phyloP scores from a whole-genome alignment of 2,329 filamentous ascomycete genomes.

The Talaromyces sp. region DNA sequence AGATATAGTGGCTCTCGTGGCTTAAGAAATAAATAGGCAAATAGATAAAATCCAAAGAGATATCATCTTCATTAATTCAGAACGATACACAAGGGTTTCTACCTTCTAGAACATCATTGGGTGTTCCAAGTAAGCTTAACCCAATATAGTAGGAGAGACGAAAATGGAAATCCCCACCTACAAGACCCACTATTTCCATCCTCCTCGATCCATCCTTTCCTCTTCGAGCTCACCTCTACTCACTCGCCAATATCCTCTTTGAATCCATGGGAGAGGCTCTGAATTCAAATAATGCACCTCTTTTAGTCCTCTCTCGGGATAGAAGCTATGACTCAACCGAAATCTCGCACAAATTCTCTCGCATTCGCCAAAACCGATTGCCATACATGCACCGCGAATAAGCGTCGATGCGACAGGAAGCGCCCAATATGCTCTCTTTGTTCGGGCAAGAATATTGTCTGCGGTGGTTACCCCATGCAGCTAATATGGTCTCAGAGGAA shows the following conservation, averaged over 20 bases:
- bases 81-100: neutral
- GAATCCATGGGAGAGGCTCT: neutral
- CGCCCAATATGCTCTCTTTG: conserved; percentile 10
- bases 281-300: neutral
- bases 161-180: neutral
- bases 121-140: neutral
- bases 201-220: neutral
- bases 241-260: neutral
- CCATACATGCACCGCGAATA: conserved; percentile 6
- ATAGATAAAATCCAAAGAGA: neutral
- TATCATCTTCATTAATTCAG: neutral
- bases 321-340: neutral
- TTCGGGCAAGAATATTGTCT: conserved; percentile 3
- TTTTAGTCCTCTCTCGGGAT: neutral
- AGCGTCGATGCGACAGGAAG: conserved; percentile 3
- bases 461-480: conserved; percentile 8
- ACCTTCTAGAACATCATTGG: neutral
- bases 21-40: neutral
- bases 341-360: conserved; percentile 3
- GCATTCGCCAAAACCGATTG: conserved; percentile 8
- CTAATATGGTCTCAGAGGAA: conserved; percentile 1
- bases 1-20: neutral
- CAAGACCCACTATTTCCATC: neutral
- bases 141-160: neutral
- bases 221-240: neutral